A percentile compares a stretch with the other conserved stretches of the same genome.
These are phyloP conservation scores for Pueraria montana DNA, from an alignment of 306 rosid species.

Conservation along the genomic window DNA sequence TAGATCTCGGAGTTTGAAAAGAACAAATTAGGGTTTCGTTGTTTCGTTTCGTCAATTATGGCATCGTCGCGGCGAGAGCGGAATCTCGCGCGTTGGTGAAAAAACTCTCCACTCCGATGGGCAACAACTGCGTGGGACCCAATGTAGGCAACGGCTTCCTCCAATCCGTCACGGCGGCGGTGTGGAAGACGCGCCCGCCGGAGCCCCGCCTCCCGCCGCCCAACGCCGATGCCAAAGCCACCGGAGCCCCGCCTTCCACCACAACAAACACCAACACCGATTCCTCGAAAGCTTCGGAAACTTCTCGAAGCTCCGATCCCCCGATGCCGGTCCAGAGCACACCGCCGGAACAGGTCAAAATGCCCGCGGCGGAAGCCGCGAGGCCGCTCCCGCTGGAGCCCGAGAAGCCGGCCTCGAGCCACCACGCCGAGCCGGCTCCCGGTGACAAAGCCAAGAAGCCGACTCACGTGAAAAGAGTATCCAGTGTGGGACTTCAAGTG, in stretches of 20 bases:
- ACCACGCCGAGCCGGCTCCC: background rate
- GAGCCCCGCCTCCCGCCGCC: conserved; percentile 76
- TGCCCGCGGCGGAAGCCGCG: conserved; percentile 16
- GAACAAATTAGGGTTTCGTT: conserved; percentile 38
- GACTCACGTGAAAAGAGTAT: conserved; percentile 68
- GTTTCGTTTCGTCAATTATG: conserved; percentile 36
- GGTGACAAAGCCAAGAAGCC: conserved; percentile 56
- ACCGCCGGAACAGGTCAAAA: conserved; percentile 76
- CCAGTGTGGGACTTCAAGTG: conserved; percentile 75
- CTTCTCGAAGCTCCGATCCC: background rate
- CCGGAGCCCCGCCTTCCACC: background rate
- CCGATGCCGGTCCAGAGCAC: conserved; percentile 63
- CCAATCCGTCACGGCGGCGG: conserved; percentile 76
- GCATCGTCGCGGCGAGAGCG: conserved; percentile 51
- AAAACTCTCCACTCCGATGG: conserved; percentile 64
- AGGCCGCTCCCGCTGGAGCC: background rate
- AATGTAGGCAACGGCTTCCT: conserved; percentile 68
- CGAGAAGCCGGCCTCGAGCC: conserved; percentile 34
- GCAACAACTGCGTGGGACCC: conserved; percentile 94
- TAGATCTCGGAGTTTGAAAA: conserved; percentile 4
- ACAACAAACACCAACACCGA: too few relatives aligned
- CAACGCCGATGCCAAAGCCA: conserved; percentile 45
- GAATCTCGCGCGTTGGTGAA: conserved; percentile 43
- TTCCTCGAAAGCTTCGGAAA: background rate
- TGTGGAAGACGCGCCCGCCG: conserved; percentile 74